Base-by-base conservation (phyloP, 1,284 basidiomycete genomes). In the Athelia psychrophila region DNA sequence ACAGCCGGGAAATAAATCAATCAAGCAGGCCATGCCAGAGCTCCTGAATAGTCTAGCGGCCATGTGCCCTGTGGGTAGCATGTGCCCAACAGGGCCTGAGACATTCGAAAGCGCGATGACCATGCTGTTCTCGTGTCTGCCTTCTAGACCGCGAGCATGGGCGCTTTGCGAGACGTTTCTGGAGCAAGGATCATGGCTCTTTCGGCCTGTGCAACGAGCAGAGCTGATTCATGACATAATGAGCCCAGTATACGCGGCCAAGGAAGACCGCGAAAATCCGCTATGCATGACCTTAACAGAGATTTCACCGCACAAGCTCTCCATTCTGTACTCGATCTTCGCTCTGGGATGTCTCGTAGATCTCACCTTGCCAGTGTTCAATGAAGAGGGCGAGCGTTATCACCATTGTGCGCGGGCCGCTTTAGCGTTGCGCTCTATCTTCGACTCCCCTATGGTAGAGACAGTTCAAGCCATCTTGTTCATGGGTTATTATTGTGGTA, bases 201-300 rank as follows among this genome's bases (percentile, higher is more conserved):
- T 81, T 59, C 73, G 77, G 24, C 83, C 84, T 1, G 72, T 87
- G 55, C 75, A 70, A 52, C 77, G 85, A 13, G 85, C 85, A 53
- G 84, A 87, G 56, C 73, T 87, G 36, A 78, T 87, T 35, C 74
- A 87, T 54, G 84, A 86, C 20, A 74, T 81, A 33, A 64, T 87
- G 47, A 71, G 72, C 0, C 83, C 84, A 0, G 72, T 83, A 13
- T 87, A 87, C 64, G 80, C 78, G 54, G 67, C 70, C 24, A 59
- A 76, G 15, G 79, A 78, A 55, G 74, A 77, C 46, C 68, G 70
- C 36, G 64, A 69, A 48, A 53, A 54, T 27, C 45, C 51, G 54
- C 27, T 62, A 52, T 60, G 54, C 49, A 46, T 53, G 35, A 48
- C 65, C 30, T 53, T 63, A 48, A 64, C 27, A 13, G 13, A 63